Evolutionary conservation across 2,329 filamentous ascomycete species (phyloP), one percentile per base, ranked within the genome.

Genomic region (Paraphoma chrysanthemicola): DNA sequence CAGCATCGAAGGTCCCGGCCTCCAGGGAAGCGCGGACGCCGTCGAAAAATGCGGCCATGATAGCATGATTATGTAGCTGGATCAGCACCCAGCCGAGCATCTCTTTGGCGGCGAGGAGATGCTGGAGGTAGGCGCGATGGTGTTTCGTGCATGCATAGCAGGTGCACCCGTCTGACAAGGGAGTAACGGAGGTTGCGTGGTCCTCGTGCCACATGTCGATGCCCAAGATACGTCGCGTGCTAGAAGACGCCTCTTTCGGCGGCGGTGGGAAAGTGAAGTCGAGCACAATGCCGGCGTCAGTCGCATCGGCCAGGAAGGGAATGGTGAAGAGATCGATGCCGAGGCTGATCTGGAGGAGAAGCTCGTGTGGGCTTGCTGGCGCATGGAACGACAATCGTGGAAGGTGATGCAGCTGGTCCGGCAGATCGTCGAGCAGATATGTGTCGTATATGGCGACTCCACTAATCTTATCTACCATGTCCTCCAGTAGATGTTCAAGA

Each of bases 11-110:
- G 16, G 78, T 85, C 6, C 79, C 82, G 0, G 75, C 74, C 33
- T 76, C 74, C 14, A 98, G 88, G 53, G 87, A 87, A 1, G 77
- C 72, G 17, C 94, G 87, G 6, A 97, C 81, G 0, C 82, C 85
- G 0, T 80, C 76, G 75, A 98, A 97, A 79, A 98, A 97, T 0
- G 79, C 69, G 44, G 86, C 83, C 51, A 96, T 77, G 7, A 90
- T 79, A 58, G 88, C 83, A 73, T 96, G 88, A 74, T 99, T 99
- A 79, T 99, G 95, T 3, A 97, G 84, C 75, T 98, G 94, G 7
- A 99, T 82, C 7, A 99, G 83, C 0, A 90, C 91, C 95, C 95
- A 99, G 23, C 90, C 94, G 4, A 97, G 86, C 95, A 99, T 98
- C 77, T 99, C 95, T 71, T 93, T 96, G 0, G 95, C 93, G 45